phyloP scores from a whole-genome alignment of 2,329 filamentous ascomycete genomes.

The Cordyceps militaris region DNA sequence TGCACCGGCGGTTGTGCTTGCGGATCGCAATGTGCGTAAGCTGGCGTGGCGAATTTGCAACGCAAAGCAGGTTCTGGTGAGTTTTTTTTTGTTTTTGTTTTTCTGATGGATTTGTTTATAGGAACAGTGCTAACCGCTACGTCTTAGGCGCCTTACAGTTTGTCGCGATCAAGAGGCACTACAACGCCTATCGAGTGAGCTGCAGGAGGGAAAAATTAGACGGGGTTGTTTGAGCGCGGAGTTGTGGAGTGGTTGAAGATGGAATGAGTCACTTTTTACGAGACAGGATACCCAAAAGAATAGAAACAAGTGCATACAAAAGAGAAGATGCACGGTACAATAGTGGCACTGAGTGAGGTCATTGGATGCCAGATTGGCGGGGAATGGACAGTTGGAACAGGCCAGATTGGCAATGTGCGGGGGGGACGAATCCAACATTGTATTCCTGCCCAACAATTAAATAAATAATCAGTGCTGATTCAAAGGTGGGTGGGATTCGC shows the following conservation, averaged over 20 bases:
- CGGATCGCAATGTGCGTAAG: constrained; percentile 84
- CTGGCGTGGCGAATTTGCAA: constrained; percentile 92
- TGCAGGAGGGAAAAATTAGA: background rate
- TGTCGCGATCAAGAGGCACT: constrained; percentile 57
- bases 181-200: constrained; percentile 44
- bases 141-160: constrained; percentile 60
- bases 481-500: too few species aligned
- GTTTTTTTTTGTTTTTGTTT: constrained; percentile 26
- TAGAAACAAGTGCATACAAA: background rate
- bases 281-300: constrained; percentile 2
- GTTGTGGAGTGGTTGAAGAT: background rate
- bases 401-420: constrained; percentile 2
- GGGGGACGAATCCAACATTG: constrained; percentile 2
- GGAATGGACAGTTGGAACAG: background rate
- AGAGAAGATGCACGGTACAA: background rate
- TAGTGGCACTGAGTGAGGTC: background rate
- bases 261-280: background rate
- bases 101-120: background rate
- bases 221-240: background rate
- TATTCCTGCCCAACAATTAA: too few species aligned
- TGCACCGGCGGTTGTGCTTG: constrained; percentile 82
- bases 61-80: constrained; percentile 87
- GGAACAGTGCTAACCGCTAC: constrained; percentile 14
- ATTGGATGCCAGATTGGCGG: background rate
- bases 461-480: too few species aligned